Evolutionary conservation across 2,329 filamentous ascomycete genomes (phyloP).

Genomic region (Aspergillus proliferans): DNA sequence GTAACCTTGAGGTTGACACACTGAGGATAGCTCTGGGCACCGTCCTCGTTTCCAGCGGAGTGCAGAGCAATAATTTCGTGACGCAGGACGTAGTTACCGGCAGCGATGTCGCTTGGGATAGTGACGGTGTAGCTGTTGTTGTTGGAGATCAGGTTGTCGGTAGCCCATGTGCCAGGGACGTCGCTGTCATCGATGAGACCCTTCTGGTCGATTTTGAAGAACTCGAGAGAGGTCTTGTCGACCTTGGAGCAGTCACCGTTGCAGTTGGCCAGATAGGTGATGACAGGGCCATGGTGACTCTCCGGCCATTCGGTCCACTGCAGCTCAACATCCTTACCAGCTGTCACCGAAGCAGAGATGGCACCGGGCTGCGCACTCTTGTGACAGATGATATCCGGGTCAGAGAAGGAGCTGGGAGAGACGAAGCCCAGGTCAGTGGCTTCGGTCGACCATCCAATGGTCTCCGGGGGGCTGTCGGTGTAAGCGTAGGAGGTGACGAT

Average conservation of each 20-base stretch:
- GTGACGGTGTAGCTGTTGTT: slow-evolving; percentile 48
- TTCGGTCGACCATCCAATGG: slow-evolving; percentile 51
- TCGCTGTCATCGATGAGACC: slow-evolving; percentile 46
- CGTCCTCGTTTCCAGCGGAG: slow-evolving; percentile 39
- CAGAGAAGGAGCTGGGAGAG: slow-evolving; percentile 41
- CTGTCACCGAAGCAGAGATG: slow-evolving; percentile 52
- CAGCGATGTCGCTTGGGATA: slow-evolving; percentile 41
- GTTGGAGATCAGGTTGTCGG: slow-evolving; percentile 47
- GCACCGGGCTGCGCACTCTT: slow-evolving; percentile 47
- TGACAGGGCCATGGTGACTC: slow-evolving; percentile 57
- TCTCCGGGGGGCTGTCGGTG: slow-evolving; percentile 30
- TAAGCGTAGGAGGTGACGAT: slow-evolving; percentile 32
- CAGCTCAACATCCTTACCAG: slow-evolving; percentile 53
- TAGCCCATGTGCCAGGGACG: slow-evolving; percentile 49
- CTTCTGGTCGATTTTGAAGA: slow-evolving; percentile 58
- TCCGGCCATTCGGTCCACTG: slow-evolving; percentile 63
- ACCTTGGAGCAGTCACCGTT: slow-evolving; percentile 51
- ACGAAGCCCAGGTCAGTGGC: slow-evolving; percentile 52
- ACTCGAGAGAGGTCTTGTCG: slow-evolving; percentile 50
- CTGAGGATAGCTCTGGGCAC: slow-evolving; percentile 51
- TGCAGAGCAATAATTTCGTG: slow-evolving; percentile 53
- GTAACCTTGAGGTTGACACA: slow-evolving; percentile 58
- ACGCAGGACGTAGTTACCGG: slow-evolving; percentile 50
- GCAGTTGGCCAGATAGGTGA: slow-evolving; percentile 59
- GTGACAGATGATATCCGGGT: slow-evolving; percentile 58